phyloP scores from a whole-genome alignment of 73 alveolate genomes.

The Symbiodinium natans region DNA sequence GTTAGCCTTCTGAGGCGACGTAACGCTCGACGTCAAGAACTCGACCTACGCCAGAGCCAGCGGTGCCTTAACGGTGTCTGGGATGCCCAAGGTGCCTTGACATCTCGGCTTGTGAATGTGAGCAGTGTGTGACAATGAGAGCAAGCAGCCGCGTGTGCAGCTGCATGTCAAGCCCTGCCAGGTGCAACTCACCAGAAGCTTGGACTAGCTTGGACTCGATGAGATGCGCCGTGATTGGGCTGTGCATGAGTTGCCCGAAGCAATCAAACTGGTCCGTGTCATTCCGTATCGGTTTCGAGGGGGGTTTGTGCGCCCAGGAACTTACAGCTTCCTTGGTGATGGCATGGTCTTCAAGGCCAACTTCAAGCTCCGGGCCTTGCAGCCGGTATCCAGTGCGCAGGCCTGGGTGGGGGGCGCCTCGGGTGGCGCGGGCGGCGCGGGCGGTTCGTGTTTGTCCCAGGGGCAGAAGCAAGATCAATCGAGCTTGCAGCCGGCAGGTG shows the following conservation, averaged over 20 bases:
- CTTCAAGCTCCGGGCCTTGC: constrained; percentile 37
- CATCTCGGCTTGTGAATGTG: no score
- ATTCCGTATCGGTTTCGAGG: no score
- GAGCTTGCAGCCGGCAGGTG: constrained; percentile 11
- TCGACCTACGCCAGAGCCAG: background rate
- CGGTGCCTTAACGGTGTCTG: background rate
- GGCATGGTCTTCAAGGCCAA: constrained; percentile 67
- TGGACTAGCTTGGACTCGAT: no score
- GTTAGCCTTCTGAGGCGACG: background rate
- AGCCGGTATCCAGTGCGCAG: background rate
- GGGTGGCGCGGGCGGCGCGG: background rate
- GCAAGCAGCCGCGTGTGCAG: no score
- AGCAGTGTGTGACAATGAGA: no score
- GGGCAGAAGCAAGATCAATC: no score
- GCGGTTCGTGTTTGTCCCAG: no score
- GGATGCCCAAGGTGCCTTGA: background rate
- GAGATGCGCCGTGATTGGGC: no score
- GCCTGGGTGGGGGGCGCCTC: no score
- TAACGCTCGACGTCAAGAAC: background rate
- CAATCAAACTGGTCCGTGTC: no score
- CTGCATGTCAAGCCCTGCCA: background rate
- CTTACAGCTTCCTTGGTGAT: constrained; percentile 51
- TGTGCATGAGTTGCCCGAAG: no score
- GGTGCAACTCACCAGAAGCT: constrained; percentile 4
- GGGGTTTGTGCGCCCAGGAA: no score